Conservation (phyloP, 2,329 filamentous ascomycete species). For the Alternaria alternata region DNA sequence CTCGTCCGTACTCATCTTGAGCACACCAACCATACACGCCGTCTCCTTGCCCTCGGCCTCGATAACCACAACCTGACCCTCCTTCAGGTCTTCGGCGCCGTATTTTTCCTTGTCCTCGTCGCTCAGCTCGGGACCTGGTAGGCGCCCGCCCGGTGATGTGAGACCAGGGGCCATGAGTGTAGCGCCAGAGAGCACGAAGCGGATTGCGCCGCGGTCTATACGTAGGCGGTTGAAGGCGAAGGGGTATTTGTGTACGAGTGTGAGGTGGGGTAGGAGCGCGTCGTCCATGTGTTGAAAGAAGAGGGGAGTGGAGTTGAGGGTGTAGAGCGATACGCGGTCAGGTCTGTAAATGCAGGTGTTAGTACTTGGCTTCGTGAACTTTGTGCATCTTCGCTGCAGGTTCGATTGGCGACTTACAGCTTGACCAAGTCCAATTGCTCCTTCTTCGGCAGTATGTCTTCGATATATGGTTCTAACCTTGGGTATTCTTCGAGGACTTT, state of each 20-base stretch:
- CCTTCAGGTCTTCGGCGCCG: conserved; percentile 72
- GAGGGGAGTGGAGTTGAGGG: conserved; percentile 77
- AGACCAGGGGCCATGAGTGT: conserved; percentile 96
- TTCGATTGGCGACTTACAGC: conserved; percentile 60
- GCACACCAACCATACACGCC: conserved; percentile 84
- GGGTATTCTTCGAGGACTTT: conserved; percentile 87
- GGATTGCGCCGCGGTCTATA: conserved; percentile 94
- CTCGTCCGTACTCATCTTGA: conserved; percentile 87
- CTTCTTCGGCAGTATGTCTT: conserved; percentile 96
- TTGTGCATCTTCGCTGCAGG: no score
- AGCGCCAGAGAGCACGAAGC: conserved; percentile 92
- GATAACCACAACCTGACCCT: conserved; percentile 86
- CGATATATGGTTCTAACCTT: conserved; percentile 83
- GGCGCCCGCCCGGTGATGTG: conserved; percentile 80
- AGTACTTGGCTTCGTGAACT: conserved; percentile 3
- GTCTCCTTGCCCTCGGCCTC: conserved; percentile 93
- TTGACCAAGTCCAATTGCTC: conserved; percentile 89
- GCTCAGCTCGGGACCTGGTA: conserved; percentile 66
- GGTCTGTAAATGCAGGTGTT: conserved; percentile 59
- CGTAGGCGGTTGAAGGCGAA: conserved; percentile 82
- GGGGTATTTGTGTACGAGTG: conserved; percentile 89
- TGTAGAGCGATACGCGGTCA: conserved; percentile 88
- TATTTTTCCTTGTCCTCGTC: conserved; percentile 54
- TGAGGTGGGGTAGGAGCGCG: conserved; percentile 84
- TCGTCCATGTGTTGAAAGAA: conserved; percentile 89